Evolutionary conservation across 1,139 yeast species (phyloP), one percentile per base, ranked within the genome.

Genomic region (Pichia sp.): DNA sequence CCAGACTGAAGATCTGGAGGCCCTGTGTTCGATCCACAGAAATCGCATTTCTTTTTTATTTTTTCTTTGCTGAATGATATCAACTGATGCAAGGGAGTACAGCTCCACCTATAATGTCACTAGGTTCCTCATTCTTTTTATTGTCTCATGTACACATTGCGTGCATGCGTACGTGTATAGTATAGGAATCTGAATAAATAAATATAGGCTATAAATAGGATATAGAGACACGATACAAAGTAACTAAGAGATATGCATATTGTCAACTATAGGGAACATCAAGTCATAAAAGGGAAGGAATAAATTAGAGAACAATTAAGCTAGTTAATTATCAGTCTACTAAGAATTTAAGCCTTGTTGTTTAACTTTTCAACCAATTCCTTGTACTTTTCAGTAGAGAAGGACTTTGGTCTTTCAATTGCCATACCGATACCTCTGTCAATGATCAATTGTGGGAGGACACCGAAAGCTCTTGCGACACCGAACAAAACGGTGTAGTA

Each of bases 401-500:
- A 80, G 52, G 94, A 84, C 74, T 88, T 88, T 67, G 97, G 97
- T 72, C 98, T 83, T 74, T 88, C 98, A 60, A 88, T 85, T 56
- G 98, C 86, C 64, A 84, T 64, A 60, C 97, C 98, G 50, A 87
- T 69, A 62, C 94, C 94, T 64, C 98, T 77, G 73, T 88, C 97
- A 67, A 88, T 80, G 64, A 88, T 86, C 68, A 88, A 75, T 72
- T 88, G 97, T 49, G 96, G 94, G 63, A 88, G 75, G 49, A 91
- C 96, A 72, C 98, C 98, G 50, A 91, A 77, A 41, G 97, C 95
- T 72, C 98, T 83, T 48, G 97, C 79, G 50, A 91, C 96, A 75
- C 97, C 98, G 65, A 91, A 91, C 61, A 88, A 75, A 38, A 91
- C 98, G 39, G 98, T 91, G 78, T 91, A 91, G 84, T 86, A 91